phyloP scores from a whole-genome alignment of 2,329 filamentous ascomycete genomes.

The Ascochyta fabae region DNA sequence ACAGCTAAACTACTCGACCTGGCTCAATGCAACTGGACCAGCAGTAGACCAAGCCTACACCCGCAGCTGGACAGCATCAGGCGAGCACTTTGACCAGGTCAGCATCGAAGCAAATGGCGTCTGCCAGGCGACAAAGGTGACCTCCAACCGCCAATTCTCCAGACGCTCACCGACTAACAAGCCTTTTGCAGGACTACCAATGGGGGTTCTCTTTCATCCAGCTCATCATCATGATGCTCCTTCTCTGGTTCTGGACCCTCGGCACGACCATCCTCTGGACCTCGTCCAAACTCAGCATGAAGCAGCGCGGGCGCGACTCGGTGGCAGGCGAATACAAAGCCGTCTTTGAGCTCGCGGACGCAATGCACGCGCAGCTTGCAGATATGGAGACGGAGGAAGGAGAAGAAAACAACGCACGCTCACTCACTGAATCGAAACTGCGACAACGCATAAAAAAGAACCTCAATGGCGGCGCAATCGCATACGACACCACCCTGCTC shows the following conservation, averaged over 20 bases:
- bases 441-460: background rate
- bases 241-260: constrained; percentile 21
- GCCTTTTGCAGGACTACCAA: constrained; percentile 16
- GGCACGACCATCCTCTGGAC: constrained; percentile 21
- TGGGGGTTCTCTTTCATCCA: constrained; percentile 35
- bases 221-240: constrained; percentile 17
- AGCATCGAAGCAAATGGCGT: background rate
- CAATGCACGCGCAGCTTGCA: constrained; percentile 20
- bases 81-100: background rate
- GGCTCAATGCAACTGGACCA: background rate
- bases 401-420: background rate
- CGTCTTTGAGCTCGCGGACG: constrained; percentile 23
- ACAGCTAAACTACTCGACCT: background rate
- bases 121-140: background rate
- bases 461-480: constrained; percentile 24
- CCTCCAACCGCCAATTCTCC: background rate
- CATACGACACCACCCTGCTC: background rate
- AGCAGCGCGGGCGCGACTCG: background rate
- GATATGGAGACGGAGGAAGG: background rate
- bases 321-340: constrained; percentile 25
- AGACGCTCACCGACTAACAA: background rate
- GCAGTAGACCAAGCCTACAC: no score
- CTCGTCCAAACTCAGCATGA: constrained; percentile 8
- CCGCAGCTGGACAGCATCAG: no score
- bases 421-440: background rate